These are phyloP conservation scores for Lathyrus oleraceus DNA, from an alignment of 306 rosid species.

Conservation along the genomic window DNA sequence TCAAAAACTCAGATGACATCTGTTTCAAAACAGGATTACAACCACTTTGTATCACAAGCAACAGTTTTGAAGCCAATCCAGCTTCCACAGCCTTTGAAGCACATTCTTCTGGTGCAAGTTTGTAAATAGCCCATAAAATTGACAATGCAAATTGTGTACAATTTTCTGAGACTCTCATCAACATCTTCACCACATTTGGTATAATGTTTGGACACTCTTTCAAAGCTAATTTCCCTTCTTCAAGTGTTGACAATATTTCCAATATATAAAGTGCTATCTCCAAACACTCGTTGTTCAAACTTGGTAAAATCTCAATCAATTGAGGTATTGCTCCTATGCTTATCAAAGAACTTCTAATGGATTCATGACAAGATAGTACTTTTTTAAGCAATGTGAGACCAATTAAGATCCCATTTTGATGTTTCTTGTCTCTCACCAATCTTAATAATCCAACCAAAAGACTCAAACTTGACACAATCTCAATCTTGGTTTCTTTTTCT, in stretches of 20 bases:
- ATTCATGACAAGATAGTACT: conserved; percentile 41
- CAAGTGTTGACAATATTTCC: conserved; percentile 50
- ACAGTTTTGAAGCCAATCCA: conserved; percentile 65
- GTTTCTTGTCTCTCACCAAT: conserved; percentile 60
- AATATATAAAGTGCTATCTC: conserved; percentile 57
- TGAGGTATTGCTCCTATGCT: conserved; percentile 60
- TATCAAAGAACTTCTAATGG: conserved; percentile 50
- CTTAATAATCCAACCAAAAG: conserved; percentile 67
- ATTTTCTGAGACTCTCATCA: conserved; percentile 66
- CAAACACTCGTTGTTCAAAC: conserved; percentile 48
- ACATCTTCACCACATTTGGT: conserved; percentile 54
- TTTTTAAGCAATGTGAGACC: conserved; percentile 53
- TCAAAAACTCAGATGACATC: conserved; percentile 63
- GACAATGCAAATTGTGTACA: conserved; percentile 67
- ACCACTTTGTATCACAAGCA: conserved; percentile 69
- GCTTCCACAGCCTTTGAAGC: conserved; percentile 62
- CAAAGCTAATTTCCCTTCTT: conserved; percentile 59
- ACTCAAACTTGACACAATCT: conserved; percentile 59
- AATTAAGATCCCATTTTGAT: conserved; percentile 40
- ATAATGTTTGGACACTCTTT: conserved; percentile 53
- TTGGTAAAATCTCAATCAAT: conserved; percentile 58
- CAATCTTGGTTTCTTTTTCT: conserved; percentile 40
- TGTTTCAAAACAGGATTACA: conserved; percentile 67
- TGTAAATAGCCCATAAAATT: conserved; percentile 55
- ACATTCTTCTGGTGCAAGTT: conserved; percentile 65